phyloP scores from a whole-genome alignment of 805 yeast species.

The Torulaspora maleeae region DNA sequence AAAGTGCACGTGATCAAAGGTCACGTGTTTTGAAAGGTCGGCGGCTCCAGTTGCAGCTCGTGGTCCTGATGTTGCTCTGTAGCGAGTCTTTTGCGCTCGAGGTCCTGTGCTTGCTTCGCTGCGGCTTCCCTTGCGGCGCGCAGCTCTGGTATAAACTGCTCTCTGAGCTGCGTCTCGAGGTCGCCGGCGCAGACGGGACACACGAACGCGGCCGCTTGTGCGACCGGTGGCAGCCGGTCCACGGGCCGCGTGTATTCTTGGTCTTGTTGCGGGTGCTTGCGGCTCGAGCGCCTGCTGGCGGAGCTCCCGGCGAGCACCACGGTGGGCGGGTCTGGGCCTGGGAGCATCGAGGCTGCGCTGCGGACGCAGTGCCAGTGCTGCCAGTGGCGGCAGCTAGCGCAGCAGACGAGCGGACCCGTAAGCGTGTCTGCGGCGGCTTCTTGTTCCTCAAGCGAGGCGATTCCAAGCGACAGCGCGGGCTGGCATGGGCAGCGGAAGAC shows the following conservation, averaged over 20 bases:
- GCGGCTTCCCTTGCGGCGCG: conserved; percentile 21
- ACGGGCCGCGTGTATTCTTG: conserved; percentile 23
- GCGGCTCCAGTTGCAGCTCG: neutral
- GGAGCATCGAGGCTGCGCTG: conserved; percentile 5
- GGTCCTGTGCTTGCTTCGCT: conserved; percentile 27
- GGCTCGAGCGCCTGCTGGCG: conserved; percentile 22
- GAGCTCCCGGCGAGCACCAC: conserved; percentile 20
- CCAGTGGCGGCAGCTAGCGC: conserved; percentile 35
- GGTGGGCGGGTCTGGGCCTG: conserved; percentile 19
- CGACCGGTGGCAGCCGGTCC: conserved; percentile 22
- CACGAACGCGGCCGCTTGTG: conserved; percentile 23
- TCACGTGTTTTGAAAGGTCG: neutral
- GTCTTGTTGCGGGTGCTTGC: conserved; percentile 12
- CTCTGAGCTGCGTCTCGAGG: conserved; percentile 24
- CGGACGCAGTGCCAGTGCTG: conserved; percentile 31
- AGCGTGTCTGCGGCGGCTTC: conserved; percentile 9
- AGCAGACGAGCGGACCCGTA: conserved; percentile 26
- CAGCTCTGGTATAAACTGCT: conserved; percentile 25
- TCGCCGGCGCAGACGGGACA: conserved; percentile 27
- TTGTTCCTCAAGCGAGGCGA: conserved; percentile 10
- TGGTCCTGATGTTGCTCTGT: neutral
- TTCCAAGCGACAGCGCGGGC: conserved; percentile 3
- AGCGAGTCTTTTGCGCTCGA: conserved; percentile 24
- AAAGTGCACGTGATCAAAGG: no score
- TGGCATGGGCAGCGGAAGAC: conserved; percentile 29